Conservation (phyloP, 1,139 yeast species). For the Debaryomyces sp. region DNA sequence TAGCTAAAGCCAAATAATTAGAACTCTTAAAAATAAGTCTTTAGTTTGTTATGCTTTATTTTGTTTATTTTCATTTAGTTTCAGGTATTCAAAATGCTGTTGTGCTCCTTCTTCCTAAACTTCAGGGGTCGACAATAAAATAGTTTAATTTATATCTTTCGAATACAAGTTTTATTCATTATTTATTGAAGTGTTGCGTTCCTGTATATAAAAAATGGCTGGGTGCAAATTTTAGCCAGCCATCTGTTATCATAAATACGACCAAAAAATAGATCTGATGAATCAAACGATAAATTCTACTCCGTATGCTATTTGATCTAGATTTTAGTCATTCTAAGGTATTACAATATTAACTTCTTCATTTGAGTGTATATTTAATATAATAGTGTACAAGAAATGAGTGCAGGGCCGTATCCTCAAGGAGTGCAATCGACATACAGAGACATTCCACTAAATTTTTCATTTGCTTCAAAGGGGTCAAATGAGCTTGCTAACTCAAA, state of each 20-base stretch:
- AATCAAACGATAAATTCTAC: background rate
- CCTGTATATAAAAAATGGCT: constrained; percentile 2
- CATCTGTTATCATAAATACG: constrained; percentile 2
- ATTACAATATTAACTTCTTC: background rate
- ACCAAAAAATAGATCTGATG: background rate
- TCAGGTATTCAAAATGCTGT: background rate
- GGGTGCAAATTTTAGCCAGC: constrained; percentile 12
- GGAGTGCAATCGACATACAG: background rate
- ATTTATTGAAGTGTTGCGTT: background rate
- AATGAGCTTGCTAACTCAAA: background rate
- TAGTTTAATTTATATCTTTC: background rate
- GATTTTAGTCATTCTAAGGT: background rate
- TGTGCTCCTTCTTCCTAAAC: background rate
- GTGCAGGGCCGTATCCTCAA: background rate
- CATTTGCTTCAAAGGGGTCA: background rate
- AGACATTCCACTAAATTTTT: constrained; percentile 3
- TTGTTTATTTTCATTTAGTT: background rate
- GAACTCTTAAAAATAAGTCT: background rate
- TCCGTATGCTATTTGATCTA: background rate
- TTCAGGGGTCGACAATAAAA: background rate
- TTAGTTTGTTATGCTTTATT: background rate
- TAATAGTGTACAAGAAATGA: background rate
- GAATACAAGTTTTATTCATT: background rate
- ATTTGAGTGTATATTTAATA: background rate
- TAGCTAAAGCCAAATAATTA: constrained; percentile 65